Evolutionary conservation across 768 basidiomycete species (phyloP), one percentile per base, ranked within the genome.

Genomic region (Leccinum incarnatum): DNA sequence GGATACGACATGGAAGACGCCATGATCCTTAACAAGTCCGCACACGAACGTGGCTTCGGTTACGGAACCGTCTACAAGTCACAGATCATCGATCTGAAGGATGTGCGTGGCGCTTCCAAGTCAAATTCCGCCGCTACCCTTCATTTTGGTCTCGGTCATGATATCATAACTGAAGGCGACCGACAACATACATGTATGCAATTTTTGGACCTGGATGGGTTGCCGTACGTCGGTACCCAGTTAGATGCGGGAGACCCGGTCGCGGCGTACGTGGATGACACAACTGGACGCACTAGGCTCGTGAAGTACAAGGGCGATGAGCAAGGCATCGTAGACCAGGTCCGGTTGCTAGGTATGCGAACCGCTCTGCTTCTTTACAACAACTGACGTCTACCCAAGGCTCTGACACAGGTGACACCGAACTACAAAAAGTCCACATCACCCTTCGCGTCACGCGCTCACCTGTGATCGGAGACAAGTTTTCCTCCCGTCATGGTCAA

Each of bases 1-100:
- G 97, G 97, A 4, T 99, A 99, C 75, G 97, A 99, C 73, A 99
- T 99, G 97, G 97, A 99, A 77, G 97, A 99, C 67, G 97, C 97
- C 64, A 99, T 99, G 97, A 99, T 99, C 65, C 78, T 99, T 53
- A 99, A 99, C 75, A 99, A 99, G 76, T 98, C 95, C 1, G 89
- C 94, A 3, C 95, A 99, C 70, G 97, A 99, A 76, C 89, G 97
- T 32, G 97, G 97, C 0, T 99, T 99, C 71, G 95, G 82, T 1
- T 96, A 98, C 70, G 97, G 97, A 27, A 93, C 95, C 1, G 85
- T 99, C 32, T 98, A 98, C 81, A 98, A 98, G 74, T 88, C 93
- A 4, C 87, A 95, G 69, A 89, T 91, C 42, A 79, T 98, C 57
- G 96, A 98, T 73, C 81, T 99, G 17, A 89, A 89, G 69, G 89